Percentiles rank a stretch among this genome's conserved stretches.
These are phyloP conservation scores for Fraxinus ornus DNA, from an alignment of 305 asterid species.

Conservation along the genomic window DNA sequence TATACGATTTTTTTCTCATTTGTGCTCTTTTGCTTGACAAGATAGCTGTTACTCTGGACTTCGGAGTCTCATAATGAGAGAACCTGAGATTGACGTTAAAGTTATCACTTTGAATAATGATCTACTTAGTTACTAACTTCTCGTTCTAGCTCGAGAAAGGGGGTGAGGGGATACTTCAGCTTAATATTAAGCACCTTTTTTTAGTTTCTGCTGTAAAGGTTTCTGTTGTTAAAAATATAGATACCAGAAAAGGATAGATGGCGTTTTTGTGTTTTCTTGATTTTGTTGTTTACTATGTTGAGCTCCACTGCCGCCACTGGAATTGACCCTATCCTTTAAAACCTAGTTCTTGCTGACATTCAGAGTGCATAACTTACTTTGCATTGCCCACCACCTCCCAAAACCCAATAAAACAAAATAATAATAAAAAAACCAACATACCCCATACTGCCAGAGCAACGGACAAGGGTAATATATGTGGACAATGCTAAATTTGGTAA, in stretches of 20 bases:
- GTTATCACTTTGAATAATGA: not conserved
- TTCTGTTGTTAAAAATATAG: not conserved
- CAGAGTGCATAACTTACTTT: not conserved
- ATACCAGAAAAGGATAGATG: not conserved
- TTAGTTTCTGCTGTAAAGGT: not conserved
- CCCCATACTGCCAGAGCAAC: not conserved
- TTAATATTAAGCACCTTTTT: not conserved
- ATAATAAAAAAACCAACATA: not conserved
- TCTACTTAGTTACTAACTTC: not conserved
- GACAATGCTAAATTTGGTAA: not conserved
- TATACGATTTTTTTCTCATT: not conserved
- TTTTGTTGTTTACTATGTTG: not conserved
- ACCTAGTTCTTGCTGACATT: not conserved
- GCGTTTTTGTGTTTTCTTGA: not conserved
- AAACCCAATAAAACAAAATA: not conserved
- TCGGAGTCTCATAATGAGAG: not conserved
- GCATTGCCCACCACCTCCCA: not conserved
- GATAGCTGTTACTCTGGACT: not conserved
- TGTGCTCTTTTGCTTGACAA: not conserved
- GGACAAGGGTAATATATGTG: not conserved
- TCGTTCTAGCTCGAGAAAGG: not conserved
- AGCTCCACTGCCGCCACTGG: not conserved
- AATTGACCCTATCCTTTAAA: not conserved
- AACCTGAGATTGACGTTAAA: not conserved
- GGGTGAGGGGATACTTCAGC: not conserved